Evolutionary conservation across 129 eudicot species (phyloP).

Genomic region (Ambrosia artemisiifolia): DNA sequence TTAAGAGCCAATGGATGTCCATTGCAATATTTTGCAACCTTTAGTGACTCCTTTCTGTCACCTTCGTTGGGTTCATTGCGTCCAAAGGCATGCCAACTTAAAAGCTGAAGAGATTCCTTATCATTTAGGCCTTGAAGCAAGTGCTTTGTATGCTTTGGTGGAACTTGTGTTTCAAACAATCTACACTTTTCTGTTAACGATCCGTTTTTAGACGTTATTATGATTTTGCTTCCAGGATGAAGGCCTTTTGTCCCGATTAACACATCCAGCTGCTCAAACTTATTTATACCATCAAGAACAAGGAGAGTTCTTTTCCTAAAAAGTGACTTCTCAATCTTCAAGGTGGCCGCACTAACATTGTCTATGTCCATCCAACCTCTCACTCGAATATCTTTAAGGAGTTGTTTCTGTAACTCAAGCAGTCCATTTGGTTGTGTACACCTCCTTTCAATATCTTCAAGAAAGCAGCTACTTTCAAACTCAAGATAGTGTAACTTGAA

Average conservation of each 20-base stretch:
- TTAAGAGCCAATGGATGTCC: conserved; percentile 19
- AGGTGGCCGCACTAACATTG: conserved; percentile 7
- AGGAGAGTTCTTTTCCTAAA: conserved; percentile 10
- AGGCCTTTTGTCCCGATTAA: too few species aligned
- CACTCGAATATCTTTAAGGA: conserved; percentile 15
- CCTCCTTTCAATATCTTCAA: conserved; percentile 2
- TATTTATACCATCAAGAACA: conserved; percentile 2
- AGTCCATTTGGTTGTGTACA: not conserved
- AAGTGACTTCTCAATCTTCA: conserved; percentile 12
- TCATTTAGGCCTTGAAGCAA: not conserved
- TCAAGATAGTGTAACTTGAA: not conserved
- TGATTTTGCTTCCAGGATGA: too few species aligned
- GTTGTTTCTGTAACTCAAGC: conserved; percentile 24
- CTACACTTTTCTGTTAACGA: conserved; percentile 4
- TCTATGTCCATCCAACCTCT: not conserved
- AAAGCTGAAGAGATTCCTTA: not conserved
- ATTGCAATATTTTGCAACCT: conserved; percentile 11
- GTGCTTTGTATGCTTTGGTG: conserved; percentile 12
- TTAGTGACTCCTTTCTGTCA: not conserved
- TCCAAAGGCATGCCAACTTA: conserved; percentile 15
- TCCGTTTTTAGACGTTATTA: too few species aligned
- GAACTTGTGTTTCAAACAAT: not conserved
- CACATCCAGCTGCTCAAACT: not conserved
- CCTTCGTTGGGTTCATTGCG: too few species aligned
- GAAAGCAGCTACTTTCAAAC: conserved; percentile 27